phyloP scores from a whole-genome alignment of 805 yeast genomes.

The Torulaspora maleeae region DNA sequence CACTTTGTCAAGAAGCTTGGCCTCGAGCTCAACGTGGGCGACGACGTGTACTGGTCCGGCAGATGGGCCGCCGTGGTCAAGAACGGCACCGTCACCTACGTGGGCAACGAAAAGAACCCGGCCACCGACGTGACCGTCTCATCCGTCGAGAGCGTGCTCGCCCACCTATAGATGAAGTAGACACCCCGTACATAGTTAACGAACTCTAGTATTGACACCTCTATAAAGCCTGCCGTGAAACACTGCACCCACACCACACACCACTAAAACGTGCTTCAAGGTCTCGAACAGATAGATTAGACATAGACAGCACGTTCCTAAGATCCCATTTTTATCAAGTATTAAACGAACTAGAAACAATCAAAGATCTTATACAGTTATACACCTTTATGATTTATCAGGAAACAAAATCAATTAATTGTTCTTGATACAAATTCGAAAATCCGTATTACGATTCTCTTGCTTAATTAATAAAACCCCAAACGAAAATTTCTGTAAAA shows the following conservation, averaged over 20 bases:
- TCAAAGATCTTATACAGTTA: constrained; percentile 14
- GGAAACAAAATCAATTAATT: constrained; percentile 8
- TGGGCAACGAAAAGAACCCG: constrained; percentile 37
- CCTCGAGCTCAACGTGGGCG: constrained; percentile 49
- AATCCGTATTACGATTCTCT: constrained; percentile 1
- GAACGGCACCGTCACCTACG: constrained; percentile 49
- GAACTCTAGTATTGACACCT: neutral
- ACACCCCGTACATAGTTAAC: neutral
- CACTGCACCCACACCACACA: no score
- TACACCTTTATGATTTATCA: constrained; percentile 1
- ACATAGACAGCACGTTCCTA: no score
- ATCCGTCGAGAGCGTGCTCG: constrained; percentile 34
- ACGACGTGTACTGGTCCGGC: constrained; percentile 53
- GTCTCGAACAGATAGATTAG: no score
- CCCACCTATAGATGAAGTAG: constrained; percentile 23
- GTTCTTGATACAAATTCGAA: constrained; percentile 4
- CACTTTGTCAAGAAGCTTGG: constrained; percentile 58
- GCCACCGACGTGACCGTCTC: constrained; percentile 38
- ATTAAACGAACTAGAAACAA: constrained; percentile 25
- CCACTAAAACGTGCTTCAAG: no score
- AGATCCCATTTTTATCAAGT: neutral
- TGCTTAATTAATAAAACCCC: constrained; percentile 2
- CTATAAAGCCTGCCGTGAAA: no score
- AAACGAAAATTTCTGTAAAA: neutral
- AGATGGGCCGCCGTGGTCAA: constrained; percentile 72